Base-by-base conservation (phyloP, 352 stramenopile genomes). In the Blastocystis sp. region DNA sequence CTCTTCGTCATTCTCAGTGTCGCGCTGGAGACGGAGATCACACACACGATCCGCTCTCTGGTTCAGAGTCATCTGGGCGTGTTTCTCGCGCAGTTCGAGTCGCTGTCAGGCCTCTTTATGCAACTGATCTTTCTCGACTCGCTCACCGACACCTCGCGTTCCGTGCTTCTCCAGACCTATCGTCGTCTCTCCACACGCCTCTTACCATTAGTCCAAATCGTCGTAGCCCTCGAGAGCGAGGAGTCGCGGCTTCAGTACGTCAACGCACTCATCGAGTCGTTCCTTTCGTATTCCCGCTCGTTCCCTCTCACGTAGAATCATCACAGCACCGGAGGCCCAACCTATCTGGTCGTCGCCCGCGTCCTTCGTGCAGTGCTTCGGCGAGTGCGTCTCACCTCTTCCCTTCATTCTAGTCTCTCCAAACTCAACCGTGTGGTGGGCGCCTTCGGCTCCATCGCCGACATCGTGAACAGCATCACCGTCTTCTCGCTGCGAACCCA, bases 1-100 rank as follows among this genome's bases (percentile, higher is more conserved):
- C 33, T 67, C 24, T 29, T 33, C 16, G 19, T 85, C 50, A 2
- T 45, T n/a, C 29, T 50, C 21, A 69, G 55, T 69, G 13, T 16
- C 35, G 39, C 37, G 3, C 24, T 85, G 51, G 74, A 85, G 74
- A 59, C 3, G 16, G 74, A 85, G 60, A 55, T 85, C 31, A 24
- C 74, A 16, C 67, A 85, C 12, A 70, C 33, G 1, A 85, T 85
- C n/a, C 29, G 55, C 24, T 19, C 71, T 0, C n/a, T 85, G 3
- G 41, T 69, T 39, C 4, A 3, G 51, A 67, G 41, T 24, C 50
- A 66, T 2, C 50, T 24, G 16, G 50, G 3, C 13, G 10, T 77
- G 2, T 77, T 31, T 51, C 6, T 16, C 45, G 45, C 45, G 45
- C 45, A 16, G 6, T 55, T 55, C 45, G 45, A 55, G 45, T 6